Evolutionary conservation across 495 filamentous ascomycete genomes (phyloP).

Genomic region (Amorphotheca resinae): DNA sequence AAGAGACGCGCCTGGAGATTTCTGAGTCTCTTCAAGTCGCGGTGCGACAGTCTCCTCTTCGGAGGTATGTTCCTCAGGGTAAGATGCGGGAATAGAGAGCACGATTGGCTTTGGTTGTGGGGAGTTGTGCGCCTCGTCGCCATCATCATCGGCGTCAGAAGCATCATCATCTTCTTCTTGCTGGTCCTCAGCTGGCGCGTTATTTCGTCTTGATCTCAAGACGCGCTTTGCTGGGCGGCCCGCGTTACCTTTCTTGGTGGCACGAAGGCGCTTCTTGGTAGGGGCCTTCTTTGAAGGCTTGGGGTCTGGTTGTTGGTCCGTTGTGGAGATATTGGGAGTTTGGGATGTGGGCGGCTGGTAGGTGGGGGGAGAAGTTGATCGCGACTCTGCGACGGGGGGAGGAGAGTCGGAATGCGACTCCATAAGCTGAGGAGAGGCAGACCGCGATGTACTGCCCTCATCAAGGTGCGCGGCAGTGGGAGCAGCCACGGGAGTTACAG

Average conservation of each 20-base stretch:
- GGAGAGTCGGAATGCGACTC: slow-evolving; percentile 5
- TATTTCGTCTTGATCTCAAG: neutral
- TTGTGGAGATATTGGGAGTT: neutral
- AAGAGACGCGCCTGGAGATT: neutral
- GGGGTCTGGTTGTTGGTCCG: neutral
- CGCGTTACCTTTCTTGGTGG: neutral
- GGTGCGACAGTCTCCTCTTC: too few species aligned
- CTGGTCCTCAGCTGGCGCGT: neutral
- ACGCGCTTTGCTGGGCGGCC: neutral
- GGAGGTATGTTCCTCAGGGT: neutral
- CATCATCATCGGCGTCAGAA: neutral
- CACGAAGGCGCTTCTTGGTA: neutral
- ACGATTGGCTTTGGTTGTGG: neutral
- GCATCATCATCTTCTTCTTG: neutral
- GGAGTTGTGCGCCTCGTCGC: neutral
- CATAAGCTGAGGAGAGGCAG: slow-evolving; percentile 5
- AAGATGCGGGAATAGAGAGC: neutral
- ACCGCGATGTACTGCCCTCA: neutral
- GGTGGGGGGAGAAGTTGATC: slow-evolving; percentile 7
- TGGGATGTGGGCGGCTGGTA: too few species aligned
- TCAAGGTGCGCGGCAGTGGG: too few species aligned
- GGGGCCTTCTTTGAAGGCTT: neutral
- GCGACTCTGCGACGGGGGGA: slow-evolving; percentile 3
- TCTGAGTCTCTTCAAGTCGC: too few species aligned
- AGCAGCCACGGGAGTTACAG: too few species aligned